A percentile compares a stretch with the other conserved stretches of the same genome.
Conservation (phyloP, 2,329 filamentous ascomycete species). For the Fusarium heterosporum region DNA sequence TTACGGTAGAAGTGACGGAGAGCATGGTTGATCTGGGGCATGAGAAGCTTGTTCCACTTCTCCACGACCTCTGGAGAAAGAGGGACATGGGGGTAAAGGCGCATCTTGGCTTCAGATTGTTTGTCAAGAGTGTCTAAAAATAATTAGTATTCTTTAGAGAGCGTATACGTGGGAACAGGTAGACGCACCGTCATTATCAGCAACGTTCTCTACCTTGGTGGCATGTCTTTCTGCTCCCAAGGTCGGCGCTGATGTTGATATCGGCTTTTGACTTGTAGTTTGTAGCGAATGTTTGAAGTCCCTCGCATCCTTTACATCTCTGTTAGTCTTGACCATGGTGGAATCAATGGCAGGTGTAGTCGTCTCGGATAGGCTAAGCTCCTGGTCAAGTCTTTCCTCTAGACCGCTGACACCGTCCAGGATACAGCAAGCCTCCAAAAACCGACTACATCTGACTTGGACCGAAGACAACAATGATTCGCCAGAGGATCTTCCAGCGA, state of each 20-base stretch:
- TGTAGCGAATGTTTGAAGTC: conserved; percentile 17
- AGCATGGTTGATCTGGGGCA: conserved; percentile 78
- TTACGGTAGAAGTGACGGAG: conserved; percentile 78
- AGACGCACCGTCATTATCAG: conserved; percentile 39
- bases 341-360: background rate
- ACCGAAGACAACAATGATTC: conserved; percentile 66
- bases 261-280: conserved; percentile 36
- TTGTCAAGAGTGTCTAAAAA: conserved; percentile 40
- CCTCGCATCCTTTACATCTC: conserved; percentile 31
- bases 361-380: conserved; percentile 52
- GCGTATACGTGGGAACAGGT: no score
- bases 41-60: conserved; percentile 77
- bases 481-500: conserved; percentile 58
- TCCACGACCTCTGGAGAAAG: conserved; percentile 72
- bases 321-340: conserved; percentile 20
- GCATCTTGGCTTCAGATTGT: conserved; percentile 58
- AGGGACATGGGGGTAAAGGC: conserved; percentile 69
- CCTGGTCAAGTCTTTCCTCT: conserved; percentile 64
- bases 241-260: conserved; percentile 2
- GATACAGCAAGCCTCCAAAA: conserved; percentile 70
- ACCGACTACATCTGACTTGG: conserved; percentile 67
- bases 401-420: conserved; percentile 69
- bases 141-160: conserved; percentile 7
- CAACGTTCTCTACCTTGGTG: conserved; percentile 15
- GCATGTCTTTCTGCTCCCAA: conserved; percentile 6